phyloP scores from a whole-genome alignment of 2,329 filamentous ascomycete species.

The Cryphonectria carpinicola region DNA sequence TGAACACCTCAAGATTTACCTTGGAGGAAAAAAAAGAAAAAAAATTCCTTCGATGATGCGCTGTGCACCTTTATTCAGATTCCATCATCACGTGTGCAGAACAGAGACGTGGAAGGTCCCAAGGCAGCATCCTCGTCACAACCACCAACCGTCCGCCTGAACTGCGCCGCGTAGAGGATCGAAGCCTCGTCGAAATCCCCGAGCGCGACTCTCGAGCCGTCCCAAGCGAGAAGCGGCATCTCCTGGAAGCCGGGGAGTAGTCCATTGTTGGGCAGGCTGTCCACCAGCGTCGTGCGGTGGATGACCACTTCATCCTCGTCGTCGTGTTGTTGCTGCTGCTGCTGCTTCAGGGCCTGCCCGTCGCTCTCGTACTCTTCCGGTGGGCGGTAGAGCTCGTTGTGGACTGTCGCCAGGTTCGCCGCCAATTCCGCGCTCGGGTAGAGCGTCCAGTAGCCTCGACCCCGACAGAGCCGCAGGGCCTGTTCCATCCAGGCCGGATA shows the following conservation, averaged over 20 bases:
- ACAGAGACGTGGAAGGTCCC: conserved; percentile 57
- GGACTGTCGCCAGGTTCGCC: conserved; percentile 68
- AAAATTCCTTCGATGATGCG: background rate
- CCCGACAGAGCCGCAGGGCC: conserved; percentile 73
- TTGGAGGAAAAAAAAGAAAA: no score
- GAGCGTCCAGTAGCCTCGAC: conserved; percentile 76
- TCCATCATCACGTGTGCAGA: conserved; percentile 57
- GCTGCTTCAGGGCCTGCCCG: conserved; percentile 33
- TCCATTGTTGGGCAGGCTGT: conserved; percentile 50
- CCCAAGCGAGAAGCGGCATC: conserved; percentile 66
- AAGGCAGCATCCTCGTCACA: conserved; percentile 49
- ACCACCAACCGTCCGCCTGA: conserved; percentile 68
- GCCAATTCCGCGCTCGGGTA: conserved; percentile 69
- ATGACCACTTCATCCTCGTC: conserved; percentile 34
- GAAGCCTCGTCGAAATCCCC: conserved; percentile 49
- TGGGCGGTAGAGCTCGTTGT: conserved; percentile 72
- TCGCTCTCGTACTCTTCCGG: conserved; percentile 68
- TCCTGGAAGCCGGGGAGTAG: conserved; percentile 48
- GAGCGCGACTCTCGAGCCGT: conserved; percentile 55
- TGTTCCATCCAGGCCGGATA: conserved; percentile 81
- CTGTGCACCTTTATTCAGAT: background rate
- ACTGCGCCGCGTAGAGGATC: conserved; percentile 57
- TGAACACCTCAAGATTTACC: conserved; percentile 10
- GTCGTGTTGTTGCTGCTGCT: conserved; percentile 19
- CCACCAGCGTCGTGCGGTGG: conserved; percentile 47